phyloP scores from a whole-genome alignment of 495 filamentous ascomycete genomes.

The Hypoxylon subgilvum region DNA sequence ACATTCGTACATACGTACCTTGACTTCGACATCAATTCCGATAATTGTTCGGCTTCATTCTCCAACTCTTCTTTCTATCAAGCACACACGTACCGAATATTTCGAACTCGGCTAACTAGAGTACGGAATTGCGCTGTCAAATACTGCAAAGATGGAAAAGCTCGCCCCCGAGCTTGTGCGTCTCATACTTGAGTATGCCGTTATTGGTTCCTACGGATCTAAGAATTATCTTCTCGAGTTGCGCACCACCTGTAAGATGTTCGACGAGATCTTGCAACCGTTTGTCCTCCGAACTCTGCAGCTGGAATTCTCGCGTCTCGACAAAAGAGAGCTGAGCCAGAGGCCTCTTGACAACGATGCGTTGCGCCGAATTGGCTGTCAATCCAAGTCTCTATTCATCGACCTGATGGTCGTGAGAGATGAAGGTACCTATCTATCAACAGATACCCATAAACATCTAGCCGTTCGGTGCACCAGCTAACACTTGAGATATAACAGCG shows the following conservation, averaged over 20 bases:
- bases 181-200: conserved; percentile 22
- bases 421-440: conserved; percentile 19
- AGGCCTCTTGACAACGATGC: conserved; percentile 19
- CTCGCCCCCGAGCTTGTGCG: conserved; percentile 25
- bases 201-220: conserved; percentile 9
- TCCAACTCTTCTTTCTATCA: no score
- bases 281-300: conserved; percentile 31
- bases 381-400: conserved; percentile 33
- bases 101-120: no score
- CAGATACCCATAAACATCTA: background rate
- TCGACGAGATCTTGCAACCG: conserved; percentile 36
- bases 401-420: conserved; percentile 41
- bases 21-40: no score
- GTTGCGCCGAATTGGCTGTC: conserved; percentile 27
- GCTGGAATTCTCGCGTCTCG: conserved; percentile 39
- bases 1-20: no score
- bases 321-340: conserved; percentile 6
- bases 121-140: no score
- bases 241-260: conserved; percentile 35
- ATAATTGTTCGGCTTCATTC: no score
- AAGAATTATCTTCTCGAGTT: conserved; percentile 33
- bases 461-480: background rate
- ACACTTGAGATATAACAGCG: conserved; percentile 5
- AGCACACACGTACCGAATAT: no score
- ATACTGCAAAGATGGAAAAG: conserved; percentile 17